Conservation (phyloP, 768 basidiomycete genomes). For the Pleurotus tuber-regium region DNA sequence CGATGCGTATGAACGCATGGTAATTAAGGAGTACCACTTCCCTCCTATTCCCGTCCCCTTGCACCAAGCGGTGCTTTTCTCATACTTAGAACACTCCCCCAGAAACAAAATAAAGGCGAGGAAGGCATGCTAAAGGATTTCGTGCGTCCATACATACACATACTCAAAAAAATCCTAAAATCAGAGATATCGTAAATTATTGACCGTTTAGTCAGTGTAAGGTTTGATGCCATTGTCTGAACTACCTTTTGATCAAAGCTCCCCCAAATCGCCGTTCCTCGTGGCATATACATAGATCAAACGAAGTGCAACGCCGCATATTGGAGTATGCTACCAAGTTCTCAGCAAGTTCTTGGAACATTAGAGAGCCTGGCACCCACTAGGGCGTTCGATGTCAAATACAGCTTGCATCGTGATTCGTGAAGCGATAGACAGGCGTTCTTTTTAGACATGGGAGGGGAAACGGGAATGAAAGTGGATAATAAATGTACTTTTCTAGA, state of each 20-base stretch:
- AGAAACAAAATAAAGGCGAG: too few species aligned
- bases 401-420: conserved; percentile 8
- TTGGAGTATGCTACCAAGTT: neutral
- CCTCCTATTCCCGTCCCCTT: too few species aligned
- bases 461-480: neutral
- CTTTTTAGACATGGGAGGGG: neutral
- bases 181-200: neutral
- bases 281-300: neutral
- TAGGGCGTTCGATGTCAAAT: conserved; percentile 9
- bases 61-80: too few species aligned
- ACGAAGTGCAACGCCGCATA: conserved; percentile 3
- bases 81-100: too few species aligned
- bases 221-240: conserved; percentile 3
- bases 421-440: conserved; percentile 1
- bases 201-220: conserved; percentile 7
- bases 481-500: too few species aligned
- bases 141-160: too few species aligned
- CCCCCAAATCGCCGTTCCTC: neutral
- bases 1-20: too few species aligned
- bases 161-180: too few species aligned
- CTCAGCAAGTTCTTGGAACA: too few species aligned
- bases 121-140: too few species aligned
- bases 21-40: too few species aligned
- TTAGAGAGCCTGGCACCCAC: neutral
- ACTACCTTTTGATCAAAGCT: conserved; percentile 4